Evolutionary conservation across 805 yeast genomes (phyloP), one percentile per base, ranked within the genome.

Genomic region (Gaillardinia entomophila): DNA sequence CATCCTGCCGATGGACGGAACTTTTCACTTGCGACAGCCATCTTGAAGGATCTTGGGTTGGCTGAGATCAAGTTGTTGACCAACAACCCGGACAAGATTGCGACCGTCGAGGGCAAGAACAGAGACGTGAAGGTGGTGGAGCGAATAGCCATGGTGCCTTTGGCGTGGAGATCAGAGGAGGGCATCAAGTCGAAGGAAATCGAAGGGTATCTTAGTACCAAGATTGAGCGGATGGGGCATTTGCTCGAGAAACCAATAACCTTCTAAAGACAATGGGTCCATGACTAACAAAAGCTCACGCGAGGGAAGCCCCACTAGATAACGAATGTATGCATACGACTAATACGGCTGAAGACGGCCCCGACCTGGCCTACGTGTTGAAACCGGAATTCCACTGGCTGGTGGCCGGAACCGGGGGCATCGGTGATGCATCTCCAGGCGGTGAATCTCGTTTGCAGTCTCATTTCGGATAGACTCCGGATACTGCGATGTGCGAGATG

Each of bases 1-100:
- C 99, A 92, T 50, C 99, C 99, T 4, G 97, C 97, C 0, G 99
- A 92, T 58, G 95, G 85, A n/a, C 77, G 99, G 48, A 82, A 89
- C 28, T 92, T 90, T 55, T 79, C 92, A 1, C 66, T 92, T 38
- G 98, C 97, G 5, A 92, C 97, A 7, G 92, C 97, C 2, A 92
- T 92, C 24, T 66, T 92, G 33, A 52, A 81, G 28, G 99, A 92
- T 57, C 67, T 92, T 43, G 92, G 88, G 8, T 71, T 86, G 39
- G 55, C 59, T 15, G 72, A 82, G 33, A 79, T 92, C 40, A 76
- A 82, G 45, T 66, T 92, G 26, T 65, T 92, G 51, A 92, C 99
- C 1, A 92, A 92, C 53, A 92, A 92, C 53, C 98, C 98, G 2
- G 97, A 92, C 53, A 92, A 92, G 60, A 86, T 92, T 26, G 75